These are phyloP conservation scores for Calonectria hawksworthii DNA, from an alignment of 2,329 filamentous ascomycete genomes.

Conservation along the genomic window DNA sequence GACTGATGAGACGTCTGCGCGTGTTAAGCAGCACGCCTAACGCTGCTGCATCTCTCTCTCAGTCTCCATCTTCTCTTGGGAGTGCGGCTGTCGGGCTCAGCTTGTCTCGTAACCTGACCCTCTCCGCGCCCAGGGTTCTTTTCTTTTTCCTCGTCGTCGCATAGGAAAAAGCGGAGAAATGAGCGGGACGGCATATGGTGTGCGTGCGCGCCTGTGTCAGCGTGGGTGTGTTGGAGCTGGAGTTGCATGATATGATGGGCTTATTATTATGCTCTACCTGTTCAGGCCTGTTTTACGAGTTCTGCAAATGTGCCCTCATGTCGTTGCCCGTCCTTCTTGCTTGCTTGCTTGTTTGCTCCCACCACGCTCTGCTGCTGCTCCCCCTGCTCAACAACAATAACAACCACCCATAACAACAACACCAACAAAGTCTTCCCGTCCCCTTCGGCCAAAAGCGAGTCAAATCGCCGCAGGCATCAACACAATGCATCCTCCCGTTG, in stretches of 20 bases:
- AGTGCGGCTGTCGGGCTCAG: neutral
- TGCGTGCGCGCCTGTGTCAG: constrained; percentile 21
- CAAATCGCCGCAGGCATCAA: neutral
- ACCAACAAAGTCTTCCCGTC: too few species aligned
- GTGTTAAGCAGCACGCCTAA: neutral
- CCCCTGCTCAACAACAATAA: neutral
- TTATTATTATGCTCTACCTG: constrained; percentile 18
- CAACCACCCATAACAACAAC: too few species aligned
- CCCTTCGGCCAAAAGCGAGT: neutral
- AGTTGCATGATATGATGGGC: constrained; percentile 26
- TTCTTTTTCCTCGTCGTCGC: constrained; percentile 14
- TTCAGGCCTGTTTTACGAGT: neutral
- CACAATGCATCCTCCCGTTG: neutral
- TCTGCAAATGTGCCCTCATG: neutral
- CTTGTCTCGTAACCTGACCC: constrained; percentile 2
- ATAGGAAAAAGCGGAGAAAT: constrained; percentile 30
- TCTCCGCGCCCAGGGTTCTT: neutral
- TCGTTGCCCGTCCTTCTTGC: neutral
- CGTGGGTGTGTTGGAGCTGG: constrained; percentile 25
- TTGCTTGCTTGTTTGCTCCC: too few species aligned
- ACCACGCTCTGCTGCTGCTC: too few species aligned
- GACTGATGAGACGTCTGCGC: neutral
- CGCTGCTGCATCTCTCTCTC: neutral
- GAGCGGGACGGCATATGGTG: constrained; percentile 20
- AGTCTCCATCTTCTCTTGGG: neutral